Evolutionary conservation across 2,329 filamentous ascomycete genomes (phyloP), one percentile per base, ranked within the genome.

Genomic region (Phaeosphaeria sp.): DNA sequence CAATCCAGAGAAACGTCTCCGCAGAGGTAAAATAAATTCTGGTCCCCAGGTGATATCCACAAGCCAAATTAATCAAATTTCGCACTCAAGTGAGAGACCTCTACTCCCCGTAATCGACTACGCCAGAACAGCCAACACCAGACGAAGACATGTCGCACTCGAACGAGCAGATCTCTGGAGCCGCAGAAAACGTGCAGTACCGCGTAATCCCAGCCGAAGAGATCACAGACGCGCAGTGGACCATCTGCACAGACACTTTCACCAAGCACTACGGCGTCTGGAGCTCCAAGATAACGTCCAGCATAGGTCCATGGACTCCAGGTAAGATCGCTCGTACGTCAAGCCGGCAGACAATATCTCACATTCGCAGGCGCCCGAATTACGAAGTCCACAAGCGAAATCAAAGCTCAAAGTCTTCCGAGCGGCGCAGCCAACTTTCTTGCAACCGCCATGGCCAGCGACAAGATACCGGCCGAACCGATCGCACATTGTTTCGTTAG

Each of bases 401-500:
- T 62, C 17, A 54, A 47, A 44, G 30, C 21, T 13, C 27, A 51
- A 1, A 51, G 44, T 18, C 21, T 63, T 0, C 55, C 57, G 3
- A 21, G 53, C 1, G 46, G 18, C 3, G 52, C 49, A 13, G 53
- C 54, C n/a, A 60, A 55, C n/a, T 49, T 63, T 2, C 27, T 63
- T 7, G 42, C 60, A 1, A 55, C 36, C 3, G 57, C 49, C 6
- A 30, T 56, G 43, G 44, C 54, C 13, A 27, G 25, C 17, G 25
- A 39, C 11, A 21, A 36, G 13, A 30, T 25, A 39, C 51, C 49
- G 18, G 17, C 11, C 30, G 30, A 36, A 36, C 30, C 30, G 30
- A 36, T 63, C 22, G 60, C 44, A 8, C 52, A 60, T 25, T 63
- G 60, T 24, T 57, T 63, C 21, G 45, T 57, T 13, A 57, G 54